Base-by-base conservation (phyloP, 2,329 filamentous ascomycete genomes). In the Mycocentrospora acerina region DNA sequence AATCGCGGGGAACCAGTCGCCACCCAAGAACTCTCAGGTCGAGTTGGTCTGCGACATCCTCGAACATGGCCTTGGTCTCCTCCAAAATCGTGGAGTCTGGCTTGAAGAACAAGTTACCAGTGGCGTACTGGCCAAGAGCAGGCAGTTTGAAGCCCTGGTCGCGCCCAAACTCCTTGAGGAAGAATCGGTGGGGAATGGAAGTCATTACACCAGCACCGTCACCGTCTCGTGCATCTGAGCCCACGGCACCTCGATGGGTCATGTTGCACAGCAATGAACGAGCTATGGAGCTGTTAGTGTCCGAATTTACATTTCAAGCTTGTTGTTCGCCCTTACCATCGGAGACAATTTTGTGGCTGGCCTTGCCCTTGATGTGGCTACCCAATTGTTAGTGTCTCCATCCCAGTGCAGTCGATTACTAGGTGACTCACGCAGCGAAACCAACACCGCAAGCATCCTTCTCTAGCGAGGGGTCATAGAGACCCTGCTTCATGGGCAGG, bases 391-490 rank as follows among this genome's bases (percentile, higher is more conserved):
- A 69, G 59, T 35, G n/a, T 15, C 44, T 35, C 17, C 35, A 9
- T n/a, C 10, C 24, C n/a, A n/a, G 10, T 10, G 18, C 15, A 40
- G 29, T 17, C 24, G 32, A 9, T 24, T 32, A 15, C 33, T 19
- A 24, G 12, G 18, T 39, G 26, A 78, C 83, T 76, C 78, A 94
- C 89, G 91, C 95, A 72, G 91, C 89, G 73, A 98, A 98, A 69
- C 93, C 93, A 64, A 98, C 93, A 87, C 93, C 93, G 67, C 93
- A 98, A 57, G 93, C 90, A 90, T 98, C 93, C 72, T 97, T 97
- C 75, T 97, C 93, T 52, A 94, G 82, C 69, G 85, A 83, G 49
- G 93, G 93, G 74, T 97, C 90, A 69, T 98, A 98, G 35, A 98
- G 82, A 79, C 91, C 93, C 83, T 97, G 91, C 83, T 95, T 95